phyloP scores from a whole-genome alignment of 164 flowering plant species.

The Piper longum region DNA sequence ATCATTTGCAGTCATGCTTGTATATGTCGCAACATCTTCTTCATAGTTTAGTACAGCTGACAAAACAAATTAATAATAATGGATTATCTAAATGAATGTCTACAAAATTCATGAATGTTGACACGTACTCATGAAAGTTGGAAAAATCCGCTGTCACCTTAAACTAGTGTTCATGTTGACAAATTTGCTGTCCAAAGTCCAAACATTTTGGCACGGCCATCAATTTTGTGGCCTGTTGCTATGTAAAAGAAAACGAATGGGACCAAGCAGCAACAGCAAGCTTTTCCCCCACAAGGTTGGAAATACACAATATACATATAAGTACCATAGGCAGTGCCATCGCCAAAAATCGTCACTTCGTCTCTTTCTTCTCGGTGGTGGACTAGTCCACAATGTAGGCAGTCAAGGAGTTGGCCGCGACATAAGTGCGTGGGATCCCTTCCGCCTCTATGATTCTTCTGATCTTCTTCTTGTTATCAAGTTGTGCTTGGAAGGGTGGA shows the following conservation, averaged over 20 bases:
- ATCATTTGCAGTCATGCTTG: slow-evolving; percentile 21
- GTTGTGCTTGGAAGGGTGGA: slow-evolving; percentile 17
- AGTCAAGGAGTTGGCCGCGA: slow-evolving; percentile 20
- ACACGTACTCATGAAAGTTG: too few species aligned
- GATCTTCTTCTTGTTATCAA: slow-evolving; percentile 20
- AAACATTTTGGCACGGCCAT: too few species aligned
- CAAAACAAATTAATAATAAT: background rate
- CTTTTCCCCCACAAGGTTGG: too few species aligned
- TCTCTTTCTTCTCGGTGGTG: slow-evolving; percentile 15
- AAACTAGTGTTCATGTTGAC: too few species aligned
- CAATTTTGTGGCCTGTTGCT: too few species aligned
- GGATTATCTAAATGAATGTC: too few species aligned
- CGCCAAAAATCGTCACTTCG: slow-evolving; percentile 17
- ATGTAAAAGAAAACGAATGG: too few species aligned
- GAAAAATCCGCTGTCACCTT: too few species aligned
- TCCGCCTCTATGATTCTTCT: slow-evolving; percentile 23
- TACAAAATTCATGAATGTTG: too few species aligned
- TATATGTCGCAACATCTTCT: slow-evolving; percentile 26
- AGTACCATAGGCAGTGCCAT: slow-evolving; percentile 21
- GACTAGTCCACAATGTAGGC: slow-evolving; percentile 24
- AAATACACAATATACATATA: too few species aligned
- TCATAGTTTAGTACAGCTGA: slow-evolving; percentile 29
- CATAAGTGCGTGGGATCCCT: slow-evolving; percentile 23
- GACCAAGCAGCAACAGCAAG: too few species aligned
- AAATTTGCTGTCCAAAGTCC: too few species aligned